Percentiles rank a stretch among this genome's conserved stretches.
Evolutionary conservation across 331 rosid species (phyloP).

Genomic region (Arachis monticola): DNA sequence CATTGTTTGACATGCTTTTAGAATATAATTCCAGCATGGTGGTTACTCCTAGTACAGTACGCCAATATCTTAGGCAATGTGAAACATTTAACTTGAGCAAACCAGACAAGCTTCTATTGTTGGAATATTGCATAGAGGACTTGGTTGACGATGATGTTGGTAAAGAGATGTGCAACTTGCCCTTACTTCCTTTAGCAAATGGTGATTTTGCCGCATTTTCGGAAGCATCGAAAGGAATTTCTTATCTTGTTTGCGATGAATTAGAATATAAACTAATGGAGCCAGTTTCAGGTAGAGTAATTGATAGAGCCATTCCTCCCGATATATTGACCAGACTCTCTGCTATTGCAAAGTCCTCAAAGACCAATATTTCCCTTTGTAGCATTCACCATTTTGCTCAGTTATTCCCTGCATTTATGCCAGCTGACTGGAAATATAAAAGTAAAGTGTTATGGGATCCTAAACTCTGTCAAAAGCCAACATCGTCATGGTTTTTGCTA

Average conservation of each 20-base stretch:
- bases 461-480: slow-evolving; percentile 70
- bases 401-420: slow-evolving; percentile 73
- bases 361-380: slow-evolving; percentile 68
- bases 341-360: slow-evolving; percentile 81
- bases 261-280: slow-evolving; percentile 72
- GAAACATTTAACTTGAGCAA: slow-evolving; percentile 53
- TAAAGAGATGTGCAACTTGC: slow-evolving; percentile 67
- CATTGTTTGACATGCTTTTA: slow-evolving; percentile 72
- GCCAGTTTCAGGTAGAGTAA: slow-evolving; percentile 66
- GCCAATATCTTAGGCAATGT: slow-evolving; percentile 76
- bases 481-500: slow-evolving; percentile 75
- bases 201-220: slow-evolving; percentile 76
- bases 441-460: slow-evolving; percentile 86
- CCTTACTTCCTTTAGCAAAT: slow-evolving; percentile 91
- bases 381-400: slow-evolving; percentile 67
- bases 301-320: slow-evolving; percentile 71
- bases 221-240: slow-evolving; percentile 69
- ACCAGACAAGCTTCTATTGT: slow-evolving; percentile 73
- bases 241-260: slow-evolving; percentile 83
- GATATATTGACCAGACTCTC: slow-evolving; percentile 70
- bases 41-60: slow-evolving; percentile 82
- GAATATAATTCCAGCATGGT: slow-evolving; percentile 70
- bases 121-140: slow-evolving; percentile 95
- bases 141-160: slow-evolving; percentile 91
- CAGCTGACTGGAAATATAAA: slow-evolving; percentile 88